Evolutionary conservation across 495 filamentous ascomycete species (phyloP).

Genomic region (Annulohypoxylon nitens): DNA sequence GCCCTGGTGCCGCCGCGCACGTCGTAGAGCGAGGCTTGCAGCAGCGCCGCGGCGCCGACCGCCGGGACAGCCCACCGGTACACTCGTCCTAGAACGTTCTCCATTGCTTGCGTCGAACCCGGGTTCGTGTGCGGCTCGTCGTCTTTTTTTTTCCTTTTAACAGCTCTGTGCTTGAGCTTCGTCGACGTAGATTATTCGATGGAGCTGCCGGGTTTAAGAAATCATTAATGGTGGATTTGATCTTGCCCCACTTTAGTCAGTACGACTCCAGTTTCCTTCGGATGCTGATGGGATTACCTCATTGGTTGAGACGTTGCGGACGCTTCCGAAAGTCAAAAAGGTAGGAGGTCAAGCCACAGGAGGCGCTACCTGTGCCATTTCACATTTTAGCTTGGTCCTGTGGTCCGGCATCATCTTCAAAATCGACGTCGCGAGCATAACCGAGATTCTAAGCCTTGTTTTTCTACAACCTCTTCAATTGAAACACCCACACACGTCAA

Average conservation of each 20-base stretch:
- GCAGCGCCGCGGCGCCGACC: conserved; percentile 70
- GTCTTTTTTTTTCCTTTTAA: not conserved
- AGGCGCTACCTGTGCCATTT: conserved; percentile 16
- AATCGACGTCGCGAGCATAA: conserved; percentile 50
- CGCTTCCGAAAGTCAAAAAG: conserved; percentile 1
- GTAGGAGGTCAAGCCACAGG: conserved; percentile 32
- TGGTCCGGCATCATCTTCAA: conserved; percentile 40
- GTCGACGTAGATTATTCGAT: conserved; percentile 8
- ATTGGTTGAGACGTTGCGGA: not conserved
- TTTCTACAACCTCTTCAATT: conserved; percentile 42
- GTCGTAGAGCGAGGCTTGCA: conserved; percentile 90
- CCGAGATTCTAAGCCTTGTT: conserved; percentile 49
- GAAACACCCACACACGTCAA: conserved; percentile 48
- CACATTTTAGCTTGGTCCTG: conserved; percentile 15
- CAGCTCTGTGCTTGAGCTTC: conserved; percentile 1
- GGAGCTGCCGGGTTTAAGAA: conserved; percentile 36
- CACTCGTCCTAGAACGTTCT: conserved; percentile 51
- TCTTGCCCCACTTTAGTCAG: not conserved
- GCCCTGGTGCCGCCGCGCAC: conserved; percentile 93
- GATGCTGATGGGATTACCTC: not conserved
- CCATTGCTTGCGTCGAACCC: conserved; percentile 35
- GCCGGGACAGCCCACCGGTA: conserved; percentile 80
- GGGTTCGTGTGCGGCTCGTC: conserved; percentile 7
- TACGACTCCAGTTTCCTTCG: not conserved
- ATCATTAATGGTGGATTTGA: conserved; percentile 23